Evolutionary conservation across 768 basidiomycete species (phyloP).

Genomic region (Trametopsis cervina): DNA sequence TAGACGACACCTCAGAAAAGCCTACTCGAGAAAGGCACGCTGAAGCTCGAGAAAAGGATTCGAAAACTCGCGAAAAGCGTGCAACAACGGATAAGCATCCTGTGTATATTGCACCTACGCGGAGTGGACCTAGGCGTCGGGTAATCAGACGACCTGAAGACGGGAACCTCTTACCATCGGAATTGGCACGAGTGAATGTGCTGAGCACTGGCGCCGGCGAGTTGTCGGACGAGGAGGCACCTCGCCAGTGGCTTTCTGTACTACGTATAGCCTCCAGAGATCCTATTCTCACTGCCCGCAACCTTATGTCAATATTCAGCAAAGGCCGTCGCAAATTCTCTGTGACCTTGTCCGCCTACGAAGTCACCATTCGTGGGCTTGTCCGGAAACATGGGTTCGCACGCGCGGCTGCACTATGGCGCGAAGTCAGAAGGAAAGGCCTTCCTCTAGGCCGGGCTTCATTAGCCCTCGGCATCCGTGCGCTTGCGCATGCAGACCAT

Average conservation of each 20-base stretch:
- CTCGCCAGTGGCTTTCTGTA: slow-evolving; percentile 4
- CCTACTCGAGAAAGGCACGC: not conserved
- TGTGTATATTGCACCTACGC: not conserved
- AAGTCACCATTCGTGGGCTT: slow-evolving; percentile 46
- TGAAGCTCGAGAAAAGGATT: not conserved
- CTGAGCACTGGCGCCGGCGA: not conserved
- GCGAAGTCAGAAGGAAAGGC: slow-evolving; percentile 3
- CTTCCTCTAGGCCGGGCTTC: slow-evolving; percentile 41
- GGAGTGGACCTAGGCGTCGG: too few species aligned
- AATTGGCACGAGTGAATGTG: not conserved
- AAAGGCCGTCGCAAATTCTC: slow-evolving; percentile 27
- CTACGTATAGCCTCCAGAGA: slow-evolving; percentile 1
- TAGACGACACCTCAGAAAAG: not conserved
- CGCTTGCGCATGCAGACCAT: slow-evolving; percentile 35
- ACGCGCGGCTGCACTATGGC: slow-evolving; percentile 32
- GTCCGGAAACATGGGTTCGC: slow-evolving; percentile 35
- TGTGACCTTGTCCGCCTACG: slow-evolving; percentile 38
- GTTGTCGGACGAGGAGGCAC: not conserved
- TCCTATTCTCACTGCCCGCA: not conserved
- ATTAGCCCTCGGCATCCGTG: slow-evolving; percentile 44
- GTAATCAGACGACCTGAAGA: too few species aligned
- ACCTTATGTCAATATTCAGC: slow-evolving; percentile 29
- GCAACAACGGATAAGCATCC: not conserved
- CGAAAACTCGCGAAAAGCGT: not conserved
- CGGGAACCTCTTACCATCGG: not conserved